Evolutionary conservation across 2,329 filamentous ascomycete species (phyloP).

Genomic region (Beauveria scarabaeidicola): DNA sequence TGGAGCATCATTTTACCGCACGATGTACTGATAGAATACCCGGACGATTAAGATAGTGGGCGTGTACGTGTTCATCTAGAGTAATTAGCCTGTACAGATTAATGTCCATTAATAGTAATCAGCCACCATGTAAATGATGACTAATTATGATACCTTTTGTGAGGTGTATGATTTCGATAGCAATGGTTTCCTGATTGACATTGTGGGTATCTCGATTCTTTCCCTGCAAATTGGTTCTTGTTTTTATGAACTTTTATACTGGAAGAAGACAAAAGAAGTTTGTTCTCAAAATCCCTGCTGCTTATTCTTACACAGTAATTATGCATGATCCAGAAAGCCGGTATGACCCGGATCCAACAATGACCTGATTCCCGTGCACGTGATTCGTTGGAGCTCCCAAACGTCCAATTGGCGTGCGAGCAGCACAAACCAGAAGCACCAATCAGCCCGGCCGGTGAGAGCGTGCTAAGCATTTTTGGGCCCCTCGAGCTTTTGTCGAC

Average conservation of each 20-base stretch:
- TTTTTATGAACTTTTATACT: background rate
- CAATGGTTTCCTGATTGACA: too few relatives aligned
- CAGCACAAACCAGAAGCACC: background rate
- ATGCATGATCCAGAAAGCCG: background rate
- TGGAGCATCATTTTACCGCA: conserved; percentile 3
- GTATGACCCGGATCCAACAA: conserved; percentile 5
- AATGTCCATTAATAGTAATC: conserved; percentile 10
- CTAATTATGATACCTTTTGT: background rate
- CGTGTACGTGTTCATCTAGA: conserved; percentile 7
- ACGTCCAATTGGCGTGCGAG: background rate
- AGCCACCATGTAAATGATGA: background rate
- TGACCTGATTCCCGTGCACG: conserved; percentile 9
- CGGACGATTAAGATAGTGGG: background rate
- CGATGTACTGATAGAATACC: conserved; percentile 11
- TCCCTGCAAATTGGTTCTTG: background rate
- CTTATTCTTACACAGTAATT: background rate
- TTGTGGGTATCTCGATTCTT: too few relatives aligned
- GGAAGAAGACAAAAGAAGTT: too few relatives aligned
- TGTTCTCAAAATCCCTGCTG: too few relatives aligned
- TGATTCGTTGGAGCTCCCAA: conserved; percentile 8
- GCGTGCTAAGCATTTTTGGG: background rate
- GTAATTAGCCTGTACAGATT: conserved; percentile 7
- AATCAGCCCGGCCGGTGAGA: background rate
- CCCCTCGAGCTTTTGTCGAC: background rate
- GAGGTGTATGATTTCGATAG: background rate